Evolutionary conservation across 306 rosid genomes (phyloP), one percentile per base, ranked within the genome.

Genomic region (Luffa acutangula): DNA sequence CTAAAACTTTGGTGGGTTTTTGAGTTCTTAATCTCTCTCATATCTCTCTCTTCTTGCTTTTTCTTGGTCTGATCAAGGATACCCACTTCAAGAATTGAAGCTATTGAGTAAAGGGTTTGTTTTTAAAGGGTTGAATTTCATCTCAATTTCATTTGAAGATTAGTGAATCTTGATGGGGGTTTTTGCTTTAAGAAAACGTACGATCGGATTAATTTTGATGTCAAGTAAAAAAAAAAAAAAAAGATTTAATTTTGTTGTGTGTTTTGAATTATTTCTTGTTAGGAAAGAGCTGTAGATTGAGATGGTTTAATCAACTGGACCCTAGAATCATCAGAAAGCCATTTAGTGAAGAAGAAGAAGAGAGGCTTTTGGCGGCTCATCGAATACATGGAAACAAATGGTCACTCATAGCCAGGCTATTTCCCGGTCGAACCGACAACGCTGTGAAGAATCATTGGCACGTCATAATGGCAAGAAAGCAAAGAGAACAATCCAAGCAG

Each of bases 401-500:
- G 99, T 97, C 99, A 13, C 86, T 93, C 2, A 96, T 96, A 63
- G 97, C 99, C 5, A 89, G 99, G 75, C 88, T 93, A 10, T 96
- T 96, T 71, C 97, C 97, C 0, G 97, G 99, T 12, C 80, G 99
- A 67, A 96, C 99, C 0, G 99, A 93, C 67, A 96, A 96, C 62
- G 93, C 99, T 31, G 99, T 96, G 66, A 96, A 96, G 91, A 96
- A 96, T 56, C 99, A 96, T 60, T 96, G 99, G 99, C 99, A 96
- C 58, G 99, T 96, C 51, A 85, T 96, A 6, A 93, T 91, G 97
- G 99, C 99, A 12, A 86, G 99, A 78, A 90, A 89, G 63, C 97
- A 95, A 86, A 89, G 97, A 83, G 97, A 94, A 78, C 93, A 91
- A 12, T 92, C 98, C 42, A 94, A 92, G 88, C 41, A 92, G 88